phyloP scores from a whole-genome alignment of 352 stramenopile genomes.

The Phytophthora litchii region DNA sequence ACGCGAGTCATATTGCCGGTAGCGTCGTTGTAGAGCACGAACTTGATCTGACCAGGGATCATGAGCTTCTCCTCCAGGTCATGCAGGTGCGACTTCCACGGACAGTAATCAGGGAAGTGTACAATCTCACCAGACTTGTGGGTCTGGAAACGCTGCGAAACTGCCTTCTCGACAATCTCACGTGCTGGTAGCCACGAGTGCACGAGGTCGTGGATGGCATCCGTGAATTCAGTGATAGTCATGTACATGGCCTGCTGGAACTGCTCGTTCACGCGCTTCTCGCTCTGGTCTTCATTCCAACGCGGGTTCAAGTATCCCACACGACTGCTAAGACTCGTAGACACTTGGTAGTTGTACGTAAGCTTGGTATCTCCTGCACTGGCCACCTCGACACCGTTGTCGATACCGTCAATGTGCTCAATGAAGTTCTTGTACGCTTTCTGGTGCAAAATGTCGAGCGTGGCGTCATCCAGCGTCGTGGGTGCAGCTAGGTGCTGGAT shows the following conservation, averaged over 20 bases:
- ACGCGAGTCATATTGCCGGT: conserved; percentile 94
- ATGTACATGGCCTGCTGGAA: conserved; percentile 96
- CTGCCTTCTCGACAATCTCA: conserved; percentile 92
- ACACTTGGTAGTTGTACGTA: conserved; percentile 78
- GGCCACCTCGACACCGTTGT: conserved; percentile 96
- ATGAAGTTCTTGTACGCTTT: conserved; percentile 98
- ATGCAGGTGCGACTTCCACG: conserved; percentile 97
- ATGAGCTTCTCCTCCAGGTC: conserved; percentile 94
- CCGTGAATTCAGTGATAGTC: conserved; percentile 95
- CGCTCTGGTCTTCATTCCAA: conserved; percentile 95
- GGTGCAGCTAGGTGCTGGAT: conserved; percentile 76
- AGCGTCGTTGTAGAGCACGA: conserved; percentile 96
- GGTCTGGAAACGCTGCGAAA: conserved; percentile 86
- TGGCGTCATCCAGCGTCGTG: conserved; percentile 64
- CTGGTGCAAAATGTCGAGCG: conserved; percentile 85
- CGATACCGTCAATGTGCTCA: conserved; percentile 98
- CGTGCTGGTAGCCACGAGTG: conserved; percentile 94
- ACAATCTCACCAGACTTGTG: conserved; percentile 95
- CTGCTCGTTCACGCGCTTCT: conserved; percentile 79
- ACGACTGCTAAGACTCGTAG: conserved; percentile 78
- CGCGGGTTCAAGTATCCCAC: conserved; percentile 94
- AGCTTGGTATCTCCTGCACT: conserved; percentile 35
- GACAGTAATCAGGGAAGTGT: conserved; percentile 91
- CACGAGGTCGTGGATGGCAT: conserved; percentile 91
- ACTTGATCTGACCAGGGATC: conserved; percentile 94